Conservation (phyloP, 805 yeast species). For the Ogataea degrootiae region DNA sequence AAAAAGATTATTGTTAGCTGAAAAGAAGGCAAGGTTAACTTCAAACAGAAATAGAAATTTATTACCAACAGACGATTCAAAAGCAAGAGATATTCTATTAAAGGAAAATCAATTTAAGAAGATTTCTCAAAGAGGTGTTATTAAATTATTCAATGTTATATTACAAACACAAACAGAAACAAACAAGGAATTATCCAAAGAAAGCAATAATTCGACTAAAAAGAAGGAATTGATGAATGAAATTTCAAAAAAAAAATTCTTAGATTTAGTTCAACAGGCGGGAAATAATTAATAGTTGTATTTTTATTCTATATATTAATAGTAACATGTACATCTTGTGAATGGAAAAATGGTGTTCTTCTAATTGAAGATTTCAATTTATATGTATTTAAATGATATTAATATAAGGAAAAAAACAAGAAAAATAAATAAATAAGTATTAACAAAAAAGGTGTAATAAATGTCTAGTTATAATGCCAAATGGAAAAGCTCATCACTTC, state of each 20-base stretch:
- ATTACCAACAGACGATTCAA: slow-evolving; percentile 57
- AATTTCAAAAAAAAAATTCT: slow-evolving; percentile 81
- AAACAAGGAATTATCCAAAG: slow-evolving; percentile 42
- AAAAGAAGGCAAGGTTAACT: slow-evolving; percentile 64
- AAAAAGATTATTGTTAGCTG: slow-evolving; percentile 59
- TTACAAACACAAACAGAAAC: slow-evolving; percentile 77
- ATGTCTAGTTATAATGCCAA: neutral
- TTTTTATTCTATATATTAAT: no score
- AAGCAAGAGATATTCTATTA: slow-evolving; percentile 43
- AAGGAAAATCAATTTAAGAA: slow-evolving; percentile 62
- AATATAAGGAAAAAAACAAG: no score
- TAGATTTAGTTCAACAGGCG: slow-evolving; percentile 81
- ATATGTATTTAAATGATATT: no score
- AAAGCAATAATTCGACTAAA: slow-evolving; percentile 38
- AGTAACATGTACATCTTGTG: no score
- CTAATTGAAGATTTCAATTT: no score
- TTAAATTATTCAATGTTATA: slow-evolving; percentile 35
- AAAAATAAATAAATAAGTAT: neutral
- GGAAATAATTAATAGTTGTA: slow-evolving; percentile 35
- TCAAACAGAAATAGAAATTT: slow-evolving; percentile 64
- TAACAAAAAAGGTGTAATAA: neutral
- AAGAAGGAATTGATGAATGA: slow-evolving; percentile 64
- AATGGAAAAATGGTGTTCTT: no score
- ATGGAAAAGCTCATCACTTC: no score
- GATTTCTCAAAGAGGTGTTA: slow-evolving; percentile 41